Base-by-base conservation (phyloP, 305 asterid species). In the Rubia peregrina region DNA sequence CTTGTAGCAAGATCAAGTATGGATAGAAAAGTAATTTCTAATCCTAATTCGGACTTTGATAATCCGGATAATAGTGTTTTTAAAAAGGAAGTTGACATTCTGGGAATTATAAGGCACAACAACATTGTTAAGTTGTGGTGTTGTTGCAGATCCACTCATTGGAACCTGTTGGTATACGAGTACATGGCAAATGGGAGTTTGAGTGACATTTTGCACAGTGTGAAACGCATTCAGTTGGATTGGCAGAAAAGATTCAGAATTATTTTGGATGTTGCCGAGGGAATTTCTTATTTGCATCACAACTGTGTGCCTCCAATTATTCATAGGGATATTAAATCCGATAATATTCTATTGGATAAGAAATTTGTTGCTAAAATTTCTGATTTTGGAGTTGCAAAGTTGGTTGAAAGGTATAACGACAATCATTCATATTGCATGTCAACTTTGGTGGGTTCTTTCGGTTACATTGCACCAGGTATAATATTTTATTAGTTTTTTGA, bases 401-500 rank as follows among this genome's bases (percentile, higher is more conserved):
- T 81, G 38, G 83, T 87, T 12, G 75, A 72, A 64, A 62, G 78
- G 0, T 74, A 66, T 33, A 79, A 66, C 33, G 81, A 59, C 60
- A 85, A 86, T 12, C 16, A 56, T 7, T 56, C 79, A 0, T 83
- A 87, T 57, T 75, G 89, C 71, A 92, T 89, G 97, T 87, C 98
- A 16, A 86, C 68, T 0, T 78, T 92, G 74, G 93, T 93, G 73
- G 98, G 98, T 61, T 86, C 98, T 41, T 85, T 80, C 30, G 98
- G 98, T 49, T 92, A 92, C 81, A 88, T 92, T 82, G 98, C 97
- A 16, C 98, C 98, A 82, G 97, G 98, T 92, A 73, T 89, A 1
- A 0, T 0, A 6, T 56, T 56, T 1, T 49, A 10, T 30, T 30
- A 30, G 36, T 30, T 30, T 30, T 1, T 30, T 30, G 36, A 30